Base-by-base conservation (phyloP, 1,139 yeast genomes). In the Taphrina sp. region DNA sequence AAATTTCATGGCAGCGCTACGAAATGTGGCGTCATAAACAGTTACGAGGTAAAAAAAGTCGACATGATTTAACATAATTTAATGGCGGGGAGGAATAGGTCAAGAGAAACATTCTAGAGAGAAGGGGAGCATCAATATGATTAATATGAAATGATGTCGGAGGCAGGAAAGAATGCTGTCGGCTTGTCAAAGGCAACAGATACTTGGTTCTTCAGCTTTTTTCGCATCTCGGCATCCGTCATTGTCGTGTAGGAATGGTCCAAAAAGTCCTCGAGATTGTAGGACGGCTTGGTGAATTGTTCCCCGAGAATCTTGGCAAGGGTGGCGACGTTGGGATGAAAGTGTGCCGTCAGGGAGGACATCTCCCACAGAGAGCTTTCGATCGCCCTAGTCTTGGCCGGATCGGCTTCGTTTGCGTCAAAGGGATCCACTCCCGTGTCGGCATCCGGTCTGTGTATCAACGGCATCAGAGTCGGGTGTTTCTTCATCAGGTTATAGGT, bases 301-400 rank as follows among this genome's bases (percentile, higher is more conserved):
- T 92, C 96, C 20, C 82, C 77, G 67, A 86, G 85, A 37, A 92
- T 86, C 67, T 81, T 83, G 10, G 96, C 96, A 64, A 92, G 74
- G 0, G 96, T 85, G 1, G 96, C 92, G 19, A 94, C 87, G 65
- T 92, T 92, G 8, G 98, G 97, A 70, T 92, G 97, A 66, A 88
- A 92, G 69, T 92, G 99, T n/a, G 79, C 71, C 76, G 83, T 81
- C 59, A 86, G 72, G 0, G 95, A 76, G 60, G 85, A 88, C 58
- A 92, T 68, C 69, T 92, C 98, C 98, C 98, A 92, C 44, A 90
- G 70, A 0, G 97, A 89, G 1, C 95, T 85, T 5, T 78, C 83
- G 41, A 90, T 74, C 1, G 98, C 97, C 28, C 79, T 74, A 0
- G 96, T 85, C 59, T 77, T 73, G 58, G 85, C 74, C 1, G 98